Conservation (phyloP, 1,139 yeast genomes). For the Yamadazyma jaroonii region DNA sequence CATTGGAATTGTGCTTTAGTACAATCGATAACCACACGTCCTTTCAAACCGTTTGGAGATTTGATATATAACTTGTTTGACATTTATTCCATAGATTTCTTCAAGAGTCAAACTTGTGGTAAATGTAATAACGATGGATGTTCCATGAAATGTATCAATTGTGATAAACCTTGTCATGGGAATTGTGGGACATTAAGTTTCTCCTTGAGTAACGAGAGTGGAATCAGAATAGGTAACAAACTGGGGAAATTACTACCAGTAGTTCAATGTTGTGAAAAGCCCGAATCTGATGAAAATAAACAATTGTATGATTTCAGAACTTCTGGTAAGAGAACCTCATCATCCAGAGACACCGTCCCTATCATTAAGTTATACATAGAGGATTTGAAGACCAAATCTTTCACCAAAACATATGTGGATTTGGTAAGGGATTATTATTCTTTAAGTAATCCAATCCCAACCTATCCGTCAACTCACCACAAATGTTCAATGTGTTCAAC, state of each 20-base stretch:
- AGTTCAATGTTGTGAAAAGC: slow-evolving; percentile 34
- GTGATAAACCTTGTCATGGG: slow-evolving; percentile 41
- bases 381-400: slow-evolving; percentile 22
- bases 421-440: slow-evolving; percentile 14
- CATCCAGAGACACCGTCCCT: slow-evolving; percentile 29
- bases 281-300: background rate
- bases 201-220: slow-evolving; percentile 27
- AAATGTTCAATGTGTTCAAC: slow-evolving; percentile 26
- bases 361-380: slow-evolving; percentile 42
- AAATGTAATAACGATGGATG: slow-evolving; percentile 7
- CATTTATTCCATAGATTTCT: slow-evolving; percentile 23
- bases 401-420: slow-evolving; percentile 18
- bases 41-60: background rate
- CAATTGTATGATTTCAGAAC: slow-evolving; percentile 21
- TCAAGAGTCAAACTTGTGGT: slow-evolving; percentile 14
- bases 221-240: slow-evolving; percentile 22
- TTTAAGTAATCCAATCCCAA: background rate
- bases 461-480: background rate
- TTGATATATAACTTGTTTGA: slow-evolving; percentile 21
- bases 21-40: background rate
- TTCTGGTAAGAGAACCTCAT: slow-evolving; percentile 31
- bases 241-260: slow-evolving; percentile 43
- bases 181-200: slow-evolving; percentile 68
- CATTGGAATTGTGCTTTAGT: slow-evolving; percentile 70
- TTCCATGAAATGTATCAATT: slow-evolving; percentile 7